Evolutionary conservation across 2,329 filamentous ascomycete genomes (phyloP).

Genomic region (Sporothrix mexicana): DNA sequence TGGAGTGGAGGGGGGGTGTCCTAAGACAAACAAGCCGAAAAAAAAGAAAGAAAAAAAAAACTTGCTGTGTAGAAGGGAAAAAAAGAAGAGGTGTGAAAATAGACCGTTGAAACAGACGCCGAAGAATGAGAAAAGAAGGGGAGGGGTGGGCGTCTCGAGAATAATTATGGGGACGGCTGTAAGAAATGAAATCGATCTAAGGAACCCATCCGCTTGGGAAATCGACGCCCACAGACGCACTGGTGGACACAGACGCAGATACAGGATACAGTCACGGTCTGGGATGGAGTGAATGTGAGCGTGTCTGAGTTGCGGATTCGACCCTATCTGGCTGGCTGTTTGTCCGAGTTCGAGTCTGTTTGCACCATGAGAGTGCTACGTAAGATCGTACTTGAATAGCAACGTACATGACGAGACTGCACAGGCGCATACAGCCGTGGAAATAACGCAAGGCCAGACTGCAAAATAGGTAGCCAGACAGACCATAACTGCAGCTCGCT

Average conservation of each 20-base stretch:
- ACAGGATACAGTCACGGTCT: neutral
- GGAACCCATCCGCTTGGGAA: constrained; percentile 17
- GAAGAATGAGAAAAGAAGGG: neutral
- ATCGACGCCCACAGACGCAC: constrained; percentile 7
- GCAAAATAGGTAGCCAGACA: constrained; percentile 1
- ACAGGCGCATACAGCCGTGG: neutral
- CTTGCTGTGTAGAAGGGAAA: neutral
- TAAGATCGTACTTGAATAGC: too few relatives aligned
- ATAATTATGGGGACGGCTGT: constrained; percentile 2
- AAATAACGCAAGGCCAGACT: constrained; percentile 14
- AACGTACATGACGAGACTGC: neutral
- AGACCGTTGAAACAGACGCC: constrained; percentile 10
- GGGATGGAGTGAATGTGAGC: too few relatives aligned
- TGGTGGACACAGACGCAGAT: neutral
- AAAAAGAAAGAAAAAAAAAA: neutral
- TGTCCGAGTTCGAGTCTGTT: too few relatives aligned
- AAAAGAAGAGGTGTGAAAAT: neutral
- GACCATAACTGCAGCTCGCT: neutral
- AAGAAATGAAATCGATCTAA: constrained; percentile 20
- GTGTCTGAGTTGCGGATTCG: too few relatives aligned
- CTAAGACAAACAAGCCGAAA: constrained; percentile 6
- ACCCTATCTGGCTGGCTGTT: too few relatives aligned
- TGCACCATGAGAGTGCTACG: too few relatives aligned
- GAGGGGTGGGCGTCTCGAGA: constrained; percentile 15
- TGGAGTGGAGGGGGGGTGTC: neutral